phyloP scores from a whole-genome alignment of 768 basidiomycete species.

The Boletellus ananas region DNA sequence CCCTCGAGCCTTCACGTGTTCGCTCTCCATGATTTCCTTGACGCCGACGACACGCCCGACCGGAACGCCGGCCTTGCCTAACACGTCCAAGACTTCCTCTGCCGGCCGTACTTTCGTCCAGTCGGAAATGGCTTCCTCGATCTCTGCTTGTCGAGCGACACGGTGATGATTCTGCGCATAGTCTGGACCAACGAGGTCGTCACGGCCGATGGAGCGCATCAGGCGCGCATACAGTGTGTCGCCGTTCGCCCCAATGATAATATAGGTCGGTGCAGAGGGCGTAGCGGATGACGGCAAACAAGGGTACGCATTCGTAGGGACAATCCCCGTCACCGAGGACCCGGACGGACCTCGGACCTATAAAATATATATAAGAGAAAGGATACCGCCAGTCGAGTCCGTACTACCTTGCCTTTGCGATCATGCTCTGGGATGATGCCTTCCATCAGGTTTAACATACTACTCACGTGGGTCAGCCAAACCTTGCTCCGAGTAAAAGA shows the following conservation, averaged over 20 bases:
- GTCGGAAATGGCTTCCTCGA: conserved; percentile 56
- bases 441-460: conserved; percentile 76
- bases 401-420: conserved; percentile 57
- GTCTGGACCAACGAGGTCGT: conserved; percentile 53
- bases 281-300: conserved; percentile 47
- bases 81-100: conserved; percentile 48
- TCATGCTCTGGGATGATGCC: conserved; percentile 74
- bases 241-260: conserved; percentile 72
- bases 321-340: conserved; percentile 71
- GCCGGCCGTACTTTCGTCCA: conserved; percentile 53
- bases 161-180: conserved; percentile 45
- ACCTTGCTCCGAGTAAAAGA: background rate
- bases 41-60: conserved; percentile 63
- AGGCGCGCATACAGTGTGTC: conserved; percentile 66
- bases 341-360: conserved; percentile 70
- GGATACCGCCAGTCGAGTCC: background rate
- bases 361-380: background rate
- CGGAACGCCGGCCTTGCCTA: conserved; percentile 55
- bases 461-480: conserved; percentile 19
- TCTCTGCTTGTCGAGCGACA: conserved; percentile 42
- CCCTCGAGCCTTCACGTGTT: conserved; percentile 53
- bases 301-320: conserved; percentile 72
- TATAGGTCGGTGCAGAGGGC: conserved; percentile 44
- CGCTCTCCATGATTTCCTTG: conserved; percentile 56
- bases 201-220: conserved; percentile 56